A percentile compares a stretch with the other conserved stretches of the same genome.
Evolutionary conservation across 164 flowering plant species (phyloP).

Genomic region (Hamamelis virginiana): DNA sequence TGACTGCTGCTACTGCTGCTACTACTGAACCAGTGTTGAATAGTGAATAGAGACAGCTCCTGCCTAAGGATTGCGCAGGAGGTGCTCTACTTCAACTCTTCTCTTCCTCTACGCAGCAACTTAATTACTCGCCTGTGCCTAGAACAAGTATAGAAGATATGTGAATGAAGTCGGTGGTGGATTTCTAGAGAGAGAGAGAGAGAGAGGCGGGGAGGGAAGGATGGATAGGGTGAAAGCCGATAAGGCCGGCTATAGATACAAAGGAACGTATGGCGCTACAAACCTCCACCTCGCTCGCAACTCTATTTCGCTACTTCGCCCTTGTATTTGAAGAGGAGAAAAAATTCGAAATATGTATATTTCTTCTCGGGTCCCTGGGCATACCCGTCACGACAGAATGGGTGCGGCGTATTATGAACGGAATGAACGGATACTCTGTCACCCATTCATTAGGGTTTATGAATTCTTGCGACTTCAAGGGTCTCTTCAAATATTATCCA

Average conservation of each 20-base stretch:
- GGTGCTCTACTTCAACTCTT: too few relatives aligned
- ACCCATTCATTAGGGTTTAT: too few relatives aligned
- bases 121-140: background rate
- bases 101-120: too few relatives aligned
- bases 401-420: too few relatives aligned
- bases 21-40: background rate
- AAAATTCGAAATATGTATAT: background rate
- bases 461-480: too few relatives aligned
- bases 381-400: too few relatives aligned
- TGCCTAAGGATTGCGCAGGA: too few relatives aligned
- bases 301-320: background rate
- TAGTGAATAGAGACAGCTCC: too few relatives aligned
- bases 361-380: background rate
- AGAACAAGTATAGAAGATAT: background rate
- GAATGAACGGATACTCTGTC: too few relatives aligned
- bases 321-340: background rate
- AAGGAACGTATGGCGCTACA: constrained; percentile 28
- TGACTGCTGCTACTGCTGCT: constrained; percentile 6
- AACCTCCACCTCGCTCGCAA: constrained; percentile 28
- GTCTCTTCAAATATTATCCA: too few relatives aligned
- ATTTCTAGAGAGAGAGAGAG: background rate
- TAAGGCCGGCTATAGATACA: constrained; percentile 11
- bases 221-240: constrained; percentile 11
- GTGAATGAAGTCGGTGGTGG: background rate
- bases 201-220: constrained; percentile 7